phyloP scores from a whole-genome alignment of 2,329 filamentous ascomycete species.

The Trichoderma koningii region DNA sequence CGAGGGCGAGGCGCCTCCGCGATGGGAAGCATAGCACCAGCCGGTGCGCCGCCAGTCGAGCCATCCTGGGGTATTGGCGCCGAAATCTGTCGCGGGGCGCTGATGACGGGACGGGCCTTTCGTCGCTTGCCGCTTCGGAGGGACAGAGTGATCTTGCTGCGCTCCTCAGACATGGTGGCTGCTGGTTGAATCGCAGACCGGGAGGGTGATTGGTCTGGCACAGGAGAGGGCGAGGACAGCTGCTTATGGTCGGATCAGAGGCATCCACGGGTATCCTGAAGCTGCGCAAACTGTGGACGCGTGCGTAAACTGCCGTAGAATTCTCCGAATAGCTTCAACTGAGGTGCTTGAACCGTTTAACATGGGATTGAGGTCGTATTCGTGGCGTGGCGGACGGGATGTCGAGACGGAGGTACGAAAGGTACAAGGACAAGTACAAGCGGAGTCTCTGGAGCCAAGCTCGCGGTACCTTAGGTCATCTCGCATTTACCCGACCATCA shows the following conservation, averaged over 20 bases:
- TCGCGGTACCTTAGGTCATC: neutral
- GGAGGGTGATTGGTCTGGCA: neutral
- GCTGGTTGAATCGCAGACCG: neutral
- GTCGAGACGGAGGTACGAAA: neutral
- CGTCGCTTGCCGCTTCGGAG: slow-evolving; percentile 63
- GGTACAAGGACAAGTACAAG: neutral
- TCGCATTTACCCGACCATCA: slow-evolving; percentile 32
- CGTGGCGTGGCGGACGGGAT: slow-evolving; percentile 8
- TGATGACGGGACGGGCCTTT: slow-evolving; percentile 63
- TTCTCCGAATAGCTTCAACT: neutral
- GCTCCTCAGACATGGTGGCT: slow-evolving; percentile 60
- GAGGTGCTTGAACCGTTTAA: neutral
- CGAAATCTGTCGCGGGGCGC: slow-evolving; percentile 64
- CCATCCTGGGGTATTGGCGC: slow-evolving; percentile 59
- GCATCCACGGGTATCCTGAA: neutral
- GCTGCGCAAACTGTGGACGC: neutral
- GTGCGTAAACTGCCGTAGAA: neutral
- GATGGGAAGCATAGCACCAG: slow-evolving; percentile 23
- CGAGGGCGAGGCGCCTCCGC: slow-evolving; percentile 43
- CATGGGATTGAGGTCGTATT: neutral
- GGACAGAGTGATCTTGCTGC: slow-evolving; percentile 56
- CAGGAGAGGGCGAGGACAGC: neutral
- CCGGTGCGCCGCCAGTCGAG: slow-evolving; percentile 30
- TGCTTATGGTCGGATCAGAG: neutral
- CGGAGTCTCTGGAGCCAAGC: neutral